Conservation (phyloP, 768 basidiomycete genomes). For the Suillus weaverae region DNA sequence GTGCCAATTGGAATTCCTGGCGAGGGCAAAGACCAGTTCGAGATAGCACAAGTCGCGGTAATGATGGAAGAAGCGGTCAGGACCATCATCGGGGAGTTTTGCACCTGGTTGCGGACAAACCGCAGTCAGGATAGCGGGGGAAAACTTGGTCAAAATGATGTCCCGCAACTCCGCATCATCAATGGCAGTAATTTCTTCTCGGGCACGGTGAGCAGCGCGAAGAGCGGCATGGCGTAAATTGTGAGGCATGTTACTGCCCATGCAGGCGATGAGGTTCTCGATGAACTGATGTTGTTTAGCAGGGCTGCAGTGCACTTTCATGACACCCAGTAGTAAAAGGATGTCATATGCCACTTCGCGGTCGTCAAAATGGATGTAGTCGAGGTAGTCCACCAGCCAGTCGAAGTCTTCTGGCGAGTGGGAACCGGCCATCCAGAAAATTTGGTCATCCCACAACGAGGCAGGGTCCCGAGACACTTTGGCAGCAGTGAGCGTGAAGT, state of each 20-base stretch:
- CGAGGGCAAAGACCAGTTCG: not conserved
- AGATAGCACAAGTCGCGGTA: not conserved
- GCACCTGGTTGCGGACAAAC: not conserved
- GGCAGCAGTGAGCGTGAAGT: not conserved
- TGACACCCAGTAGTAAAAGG: not conserved
- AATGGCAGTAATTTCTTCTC: not conserved
- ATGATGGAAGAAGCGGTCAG: not conserved
- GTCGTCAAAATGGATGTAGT: not conserved
- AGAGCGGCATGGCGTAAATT: not conserved
- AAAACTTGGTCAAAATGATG: not conserved
- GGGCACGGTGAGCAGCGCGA: not conserved
- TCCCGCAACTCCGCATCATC: not conserved
- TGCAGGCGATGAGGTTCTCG: not conserved
- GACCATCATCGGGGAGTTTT: not conserved
- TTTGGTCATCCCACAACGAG: no score
- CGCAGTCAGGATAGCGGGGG: not conserved
- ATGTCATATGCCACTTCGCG: not conserved
- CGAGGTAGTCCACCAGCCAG: not conserved
- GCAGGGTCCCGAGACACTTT: not conserved
- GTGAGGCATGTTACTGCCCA: not conserved
- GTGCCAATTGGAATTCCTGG: not conserved
- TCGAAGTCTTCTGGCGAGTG: not conserved
- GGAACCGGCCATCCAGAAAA: no score
- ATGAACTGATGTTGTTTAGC: not conserved
- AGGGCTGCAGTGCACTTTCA: not conserved